Evolutionary conservation across 2,329 filamentous ascomycete genomes (phyloP).

Genomic region (Ophiostoma ips): DNA sequence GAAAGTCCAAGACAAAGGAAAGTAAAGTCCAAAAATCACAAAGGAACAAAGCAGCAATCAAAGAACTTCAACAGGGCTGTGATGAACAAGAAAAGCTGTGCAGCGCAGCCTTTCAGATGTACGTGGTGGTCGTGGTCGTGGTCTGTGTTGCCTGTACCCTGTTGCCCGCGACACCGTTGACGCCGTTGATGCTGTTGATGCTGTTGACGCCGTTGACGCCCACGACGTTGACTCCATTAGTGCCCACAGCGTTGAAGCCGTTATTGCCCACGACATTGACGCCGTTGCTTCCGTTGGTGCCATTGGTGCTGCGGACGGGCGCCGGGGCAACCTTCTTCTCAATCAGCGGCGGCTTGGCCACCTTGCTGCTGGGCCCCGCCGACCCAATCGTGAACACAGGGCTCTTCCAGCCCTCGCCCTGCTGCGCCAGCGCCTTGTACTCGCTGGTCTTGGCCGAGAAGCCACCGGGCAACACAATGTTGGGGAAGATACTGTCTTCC

Average conservation of each 20-base stretch:
- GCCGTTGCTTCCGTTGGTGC: constrained; percentile 12
- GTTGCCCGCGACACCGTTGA: background rate
- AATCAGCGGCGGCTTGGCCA: constrained; percentile 47
- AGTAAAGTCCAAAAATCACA: no score
- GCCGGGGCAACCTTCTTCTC: constrained; percentile 27
- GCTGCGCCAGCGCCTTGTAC: constrained; percentile 73
- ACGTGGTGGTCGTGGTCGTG: no score
- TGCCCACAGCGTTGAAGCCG: background rate
- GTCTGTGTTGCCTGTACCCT: no score
- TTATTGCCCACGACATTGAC: background rate
- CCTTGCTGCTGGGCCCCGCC: constrained; percentile 55
- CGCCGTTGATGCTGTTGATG: background rate
- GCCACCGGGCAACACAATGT: constrained; percentile 72
- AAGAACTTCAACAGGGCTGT: no score
- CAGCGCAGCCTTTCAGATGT: no score
- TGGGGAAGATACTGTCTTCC: constrained; percentile 78
- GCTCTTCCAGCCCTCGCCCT: constrained; percentile 90
- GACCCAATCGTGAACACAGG: constrained; percentile 81
- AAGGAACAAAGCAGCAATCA: no score
- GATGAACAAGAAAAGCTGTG: no score
- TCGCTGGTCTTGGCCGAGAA: constrained; percentile 90
- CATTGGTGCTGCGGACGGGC: constrained; percentile 11
- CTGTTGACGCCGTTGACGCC: constrained; percentile 10
- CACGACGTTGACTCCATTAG: background rate
- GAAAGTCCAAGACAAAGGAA: background rate